Percentiles rank a stretch among this genome's conserved stretches.
Conservation (phyloP, 2,329 filamentous ascomycete species). For the Epichloe glyceriae region DNA sequence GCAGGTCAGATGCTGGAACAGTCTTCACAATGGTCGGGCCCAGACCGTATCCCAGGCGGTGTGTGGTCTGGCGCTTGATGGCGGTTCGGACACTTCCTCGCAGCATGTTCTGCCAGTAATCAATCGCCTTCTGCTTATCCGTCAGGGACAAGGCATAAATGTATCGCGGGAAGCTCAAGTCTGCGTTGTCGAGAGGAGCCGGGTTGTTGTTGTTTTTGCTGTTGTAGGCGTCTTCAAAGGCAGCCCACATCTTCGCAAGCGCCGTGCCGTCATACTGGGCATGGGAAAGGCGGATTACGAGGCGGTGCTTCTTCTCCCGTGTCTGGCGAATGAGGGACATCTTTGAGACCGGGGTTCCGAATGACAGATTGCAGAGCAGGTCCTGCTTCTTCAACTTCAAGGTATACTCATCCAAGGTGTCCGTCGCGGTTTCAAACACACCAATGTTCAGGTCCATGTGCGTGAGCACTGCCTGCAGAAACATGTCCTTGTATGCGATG, state of each 20-base stretch:
- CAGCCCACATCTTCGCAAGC: constrained; percentile 1
- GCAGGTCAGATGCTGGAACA: not conserved
- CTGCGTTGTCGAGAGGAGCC: not conserved
- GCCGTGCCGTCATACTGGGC: constrained; percentile 4
- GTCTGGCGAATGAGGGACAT: not conserved
- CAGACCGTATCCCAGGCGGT: not conserved
- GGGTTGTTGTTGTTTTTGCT: not conserved
- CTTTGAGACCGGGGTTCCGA: not conserved
- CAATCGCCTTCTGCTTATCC: not conserved
- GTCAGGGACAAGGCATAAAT: not conserved
- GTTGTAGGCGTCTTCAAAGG: not conserved
- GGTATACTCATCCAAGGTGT: constrained; percentile 1
- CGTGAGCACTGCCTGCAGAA: not conserved
- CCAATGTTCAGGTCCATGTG: not conserved
- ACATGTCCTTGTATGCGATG: constrained; percentile 2
- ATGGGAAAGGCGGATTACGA: constrained; percentile 2
- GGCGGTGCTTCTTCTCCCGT: not conserved
- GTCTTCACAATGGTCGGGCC: constrained; percentile 1
- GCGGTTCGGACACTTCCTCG: not conserved
- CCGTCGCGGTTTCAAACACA: not conserved
- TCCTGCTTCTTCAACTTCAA: constrained; percentile 1
- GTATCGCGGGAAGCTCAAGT: not conserved
- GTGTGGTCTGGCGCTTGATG: constrained; percentile 1
- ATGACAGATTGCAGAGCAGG: not conserved
- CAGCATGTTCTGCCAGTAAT: constrained; percentile 1